Percentiles rank a stretch among this genome's conserved stretches.
These are phyloP conservation scores for Septoria linicola DNA, from an alignment of 2,329 filamentous ascomycete genomes.

Conservation along the genomic window DNA sequence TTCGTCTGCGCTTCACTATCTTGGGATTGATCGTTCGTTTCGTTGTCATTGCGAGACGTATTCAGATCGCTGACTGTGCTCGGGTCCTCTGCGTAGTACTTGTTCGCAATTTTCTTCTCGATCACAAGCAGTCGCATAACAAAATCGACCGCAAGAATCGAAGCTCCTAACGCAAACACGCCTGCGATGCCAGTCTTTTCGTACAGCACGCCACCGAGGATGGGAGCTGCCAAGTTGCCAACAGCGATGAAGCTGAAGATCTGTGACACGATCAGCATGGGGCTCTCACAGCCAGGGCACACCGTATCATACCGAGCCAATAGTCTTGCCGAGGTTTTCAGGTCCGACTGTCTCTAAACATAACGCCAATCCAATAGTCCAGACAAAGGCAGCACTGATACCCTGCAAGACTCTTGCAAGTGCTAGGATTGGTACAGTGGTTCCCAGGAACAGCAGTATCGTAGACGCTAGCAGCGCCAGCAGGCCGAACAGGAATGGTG, in stretches of 20 bases:
- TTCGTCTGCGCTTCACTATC: conserved; percentile 16
- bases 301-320: conserved; percentile 51
- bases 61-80: conserved; percentile 25
- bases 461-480: conserved; percentile 55
- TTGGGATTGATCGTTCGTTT: conserved; percentile 18
- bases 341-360: conserved; percentile 59
- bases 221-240: conserved; percentile 57
- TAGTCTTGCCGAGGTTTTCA: conserved; percentile 59
- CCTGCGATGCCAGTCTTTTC: conserved; percentile 57
- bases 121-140: conserved; percentile 60
- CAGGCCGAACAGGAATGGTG: conserved; percentile 59
- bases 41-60: conserved; percentile 21
- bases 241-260: conserved; percentile 61
- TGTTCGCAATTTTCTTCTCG: conserved; percentile 60
- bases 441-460: conserved; percentile 54
- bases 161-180: conserved; percentile 59
- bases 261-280: conserved; percentile 25
- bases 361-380: conserved; percentile 60
- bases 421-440: conserved; percentile 49
- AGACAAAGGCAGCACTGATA: conserved; percentile 57
- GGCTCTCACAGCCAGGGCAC: background rate
- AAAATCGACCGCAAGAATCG: conserved; percentile 58
- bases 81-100: conserved; percentile 41
- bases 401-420: conserved; percentile 59
- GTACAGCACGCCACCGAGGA: conserved; percentile 62